Conservation (phyloP, 176 grass and related monocot species). For the Eremochloa ophiuroides region DNA sequence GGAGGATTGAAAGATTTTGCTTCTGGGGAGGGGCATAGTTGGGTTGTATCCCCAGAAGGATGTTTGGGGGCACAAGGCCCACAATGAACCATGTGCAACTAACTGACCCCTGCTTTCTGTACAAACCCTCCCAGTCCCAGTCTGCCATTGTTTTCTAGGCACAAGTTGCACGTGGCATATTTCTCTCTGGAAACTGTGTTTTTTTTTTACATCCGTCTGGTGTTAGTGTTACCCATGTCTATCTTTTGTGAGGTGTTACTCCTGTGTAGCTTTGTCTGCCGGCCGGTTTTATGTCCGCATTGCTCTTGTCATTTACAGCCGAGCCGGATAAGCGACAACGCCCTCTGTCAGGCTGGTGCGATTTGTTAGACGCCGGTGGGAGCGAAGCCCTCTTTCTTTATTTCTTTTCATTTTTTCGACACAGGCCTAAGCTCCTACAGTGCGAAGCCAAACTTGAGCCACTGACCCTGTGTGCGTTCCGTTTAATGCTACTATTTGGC, state of each 20-base stretch:
- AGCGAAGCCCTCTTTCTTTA: no score
- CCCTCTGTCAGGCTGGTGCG: not conserved
- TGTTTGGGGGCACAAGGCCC: slow-evolving; percentile 16
- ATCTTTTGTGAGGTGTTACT: not conserved
- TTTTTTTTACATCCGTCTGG: not conserved
- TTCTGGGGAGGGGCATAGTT: not conserved
- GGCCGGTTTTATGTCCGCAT: not conserved
- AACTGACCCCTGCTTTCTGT: not conserved
- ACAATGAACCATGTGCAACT: not conserved
- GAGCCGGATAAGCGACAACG: not conserved
- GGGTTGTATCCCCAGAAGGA: slow-evolving; percentile 4
- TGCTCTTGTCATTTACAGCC: not conserved
- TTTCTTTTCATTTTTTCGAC: no score
- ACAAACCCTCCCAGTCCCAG: not conserved
- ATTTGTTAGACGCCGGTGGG: not conserved
- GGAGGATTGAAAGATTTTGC: not conserved
- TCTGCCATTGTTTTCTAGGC: not conserved
- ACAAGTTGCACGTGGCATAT: not conserved
- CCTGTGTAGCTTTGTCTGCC: not conserved
- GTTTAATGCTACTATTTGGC: not conserved
- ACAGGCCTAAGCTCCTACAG: no score
- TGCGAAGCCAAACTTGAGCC: not conserved
- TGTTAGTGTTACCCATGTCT: not conserved
- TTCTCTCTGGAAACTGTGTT: not conserved
- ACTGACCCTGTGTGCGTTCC: not conserved